Evolutionary conservation across 345 rosid genomes (phyloP).

Genomic region (Salix udensis): DNA sequence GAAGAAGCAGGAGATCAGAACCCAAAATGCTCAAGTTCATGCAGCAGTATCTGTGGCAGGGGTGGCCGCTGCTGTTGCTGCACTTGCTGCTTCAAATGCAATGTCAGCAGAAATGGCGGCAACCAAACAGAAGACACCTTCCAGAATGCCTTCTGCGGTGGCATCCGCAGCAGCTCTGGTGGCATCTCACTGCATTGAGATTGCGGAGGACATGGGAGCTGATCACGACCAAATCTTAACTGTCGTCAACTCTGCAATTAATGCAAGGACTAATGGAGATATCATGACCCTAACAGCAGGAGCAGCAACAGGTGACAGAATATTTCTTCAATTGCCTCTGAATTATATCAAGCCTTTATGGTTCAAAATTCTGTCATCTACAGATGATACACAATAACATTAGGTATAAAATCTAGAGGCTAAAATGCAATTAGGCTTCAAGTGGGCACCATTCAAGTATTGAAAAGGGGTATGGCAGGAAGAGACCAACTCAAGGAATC

Average conservation of each 20-base stretch:
- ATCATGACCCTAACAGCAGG: slow-evolving; percentile 91
- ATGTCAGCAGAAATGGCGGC: slow-evolving; percentile 36
- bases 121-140: slow-evolving; percentile 25
- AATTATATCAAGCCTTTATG: no score
- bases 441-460: background rate
- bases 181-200: slow-evolving; percentile 86
- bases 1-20: slow-evolving; percentile 79
- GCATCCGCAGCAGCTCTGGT: slow-evolving; percentile 90
- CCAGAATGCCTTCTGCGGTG: slow-evolving; percentile 48
- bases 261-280: slow-evolving; percentile 75
- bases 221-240: slow-evolving; percentile 67
- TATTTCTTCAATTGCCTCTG: slow-evolving; percentile 5
- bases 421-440: background rate
- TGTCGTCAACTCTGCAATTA: slow-evolving; percentile 73
- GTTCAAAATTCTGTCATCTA: background rate
- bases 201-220: slow-evolving; percentile 92
- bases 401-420: background rate
- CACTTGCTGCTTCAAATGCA: slow-evolving; percentile 58
- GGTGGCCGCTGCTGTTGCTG: slow-evolving; percentile 87
- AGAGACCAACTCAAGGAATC: background rate
- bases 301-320: slow-evolving; percentile 78
- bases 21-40: slow-evolving; percentile 77
- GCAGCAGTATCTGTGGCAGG: slow-evolving; percentile 96
- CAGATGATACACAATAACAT: background rate
- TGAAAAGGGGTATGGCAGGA: background rate